phyloP scores from a whole-genome alignment of 768 basidiomycete species.

The Trametes sanguinea region DNA sequence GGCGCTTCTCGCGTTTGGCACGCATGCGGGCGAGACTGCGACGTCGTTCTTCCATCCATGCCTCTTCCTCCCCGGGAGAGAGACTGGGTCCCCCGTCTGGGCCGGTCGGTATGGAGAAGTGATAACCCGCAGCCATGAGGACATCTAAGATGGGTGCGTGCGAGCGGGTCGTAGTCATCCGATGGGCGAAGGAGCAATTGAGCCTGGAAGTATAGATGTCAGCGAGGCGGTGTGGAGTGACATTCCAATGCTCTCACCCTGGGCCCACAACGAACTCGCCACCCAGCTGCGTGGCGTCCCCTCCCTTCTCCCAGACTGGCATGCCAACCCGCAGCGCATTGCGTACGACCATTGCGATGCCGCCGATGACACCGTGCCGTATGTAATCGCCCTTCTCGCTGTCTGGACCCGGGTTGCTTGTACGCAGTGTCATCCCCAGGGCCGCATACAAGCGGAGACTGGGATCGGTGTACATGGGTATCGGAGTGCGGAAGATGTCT shows the following conservation, averaged over 20 bases:
- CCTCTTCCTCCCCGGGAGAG: conserved; percentile 32
- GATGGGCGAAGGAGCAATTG: conserved; percentile 73
- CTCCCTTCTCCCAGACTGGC: conserved; percentile 81
- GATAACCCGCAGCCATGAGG: conserved; percentile 60
- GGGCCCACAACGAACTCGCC: conserved; percentile 85
- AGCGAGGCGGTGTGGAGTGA: not conserved
- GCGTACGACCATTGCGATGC: conserved; percentile 72
- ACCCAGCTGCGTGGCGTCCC: conserved; percentile 77
- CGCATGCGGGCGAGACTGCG: conserved; percentile 38
- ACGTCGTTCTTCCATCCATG: conserved; percentile 42
- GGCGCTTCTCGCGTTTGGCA: conserved; percentile 32
- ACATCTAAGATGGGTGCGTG: conserved; percentile 76
- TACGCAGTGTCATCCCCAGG: conserved; percentile 71
- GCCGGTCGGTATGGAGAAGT: conserved; percentile 15
- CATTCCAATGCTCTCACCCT: conserved; percentile 41
- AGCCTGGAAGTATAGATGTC: conserved; percentile 43
- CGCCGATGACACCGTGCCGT: conserved; percentile 62
- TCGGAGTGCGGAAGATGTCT: conserved; percentile 73
- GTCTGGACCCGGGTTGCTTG: conserved; percentile 44
- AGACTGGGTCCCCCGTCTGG: conserved; percentile 8
- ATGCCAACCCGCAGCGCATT: conserved; percentile 73
- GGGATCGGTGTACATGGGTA: conserved; percentile 81
- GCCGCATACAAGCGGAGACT: conserved; percentile 64
- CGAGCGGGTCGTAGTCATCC: conserved; percentile 76
- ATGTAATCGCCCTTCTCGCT: conserved; percentile 57